Evolutionary conservation across 352 stramenopile species (phyloP), one percentile per base, ranked within the genome.

Genomic region (Discostella stelligera): DNA sequence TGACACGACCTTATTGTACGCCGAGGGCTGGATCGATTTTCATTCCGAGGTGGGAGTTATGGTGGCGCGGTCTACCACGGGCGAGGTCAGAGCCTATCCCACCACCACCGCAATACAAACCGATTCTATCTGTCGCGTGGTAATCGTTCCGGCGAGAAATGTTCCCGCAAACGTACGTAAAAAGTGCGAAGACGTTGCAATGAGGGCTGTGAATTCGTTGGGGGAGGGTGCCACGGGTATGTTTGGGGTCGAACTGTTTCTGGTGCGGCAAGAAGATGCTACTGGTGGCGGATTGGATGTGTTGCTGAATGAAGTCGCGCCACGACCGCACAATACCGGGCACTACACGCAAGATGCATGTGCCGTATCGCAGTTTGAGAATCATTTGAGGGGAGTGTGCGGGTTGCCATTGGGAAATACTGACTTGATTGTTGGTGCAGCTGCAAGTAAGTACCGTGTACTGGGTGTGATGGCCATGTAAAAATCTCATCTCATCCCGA

Each of bases 311-410:
- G 97, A 99, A 83, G 96, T 99, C 44, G 97, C 97, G 5, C 95
- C 95, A 9, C 90, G 97, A 2, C 97, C 97, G 27, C 97, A 99
- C 89, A 99, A 99, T 88, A 98, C 96, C n/a, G 96, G 96, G n/a
- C 97, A 99, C 87, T 98, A 98, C 87, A 99, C 96, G 48, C 98
- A 99, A 83, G 96, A 99, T 85, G 96, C 96, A 14, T 99, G 96
- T 77, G 94, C 96, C 46, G 96, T 95, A 4, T 94, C 96, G 84
- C 97, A 99, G 88, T 99, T 99, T 88, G 97, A 99, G 85, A 98
- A 99, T 90, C 97, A 99, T 85, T 73, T 99, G 66, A 93, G 96
- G 63, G 96, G 94, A 13, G 91, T 99, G 32, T 93, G 94, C 61
- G 95, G 93, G 0, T 88, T 99, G 58, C 95, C 95, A n/a, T 89